Base-by-base conservation (phyloP, 2,329 filamentous ascomycete genomes). In the Lanzia echinophila region DNA sequence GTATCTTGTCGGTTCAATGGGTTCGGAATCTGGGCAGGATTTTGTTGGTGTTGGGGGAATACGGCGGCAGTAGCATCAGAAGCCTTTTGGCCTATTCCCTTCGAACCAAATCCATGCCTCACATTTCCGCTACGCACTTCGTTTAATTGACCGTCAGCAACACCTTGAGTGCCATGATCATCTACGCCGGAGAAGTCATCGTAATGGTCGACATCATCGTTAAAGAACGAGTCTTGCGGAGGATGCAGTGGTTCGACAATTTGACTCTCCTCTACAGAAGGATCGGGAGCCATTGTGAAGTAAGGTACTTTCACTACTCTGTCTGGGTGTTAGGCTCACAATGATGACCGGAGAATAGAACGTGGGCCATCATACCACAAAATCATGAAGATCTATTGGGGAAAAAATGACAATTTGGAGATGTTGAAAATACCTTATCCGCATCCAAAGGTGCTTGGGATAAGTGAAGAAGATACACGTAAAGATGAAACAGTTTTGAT, bases 211-310 rank as follows among this genome's bases (percentile, higher is more conserved):
- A 42, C 39, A 19, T 11, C 36, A 24, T 53, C 15, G 4, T 53
- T 34, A 19, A 48, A 32, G n/a, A 24, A 41, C 5, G 13, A 6
- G 38, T 53, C 43, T 6, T 34, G 19, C 15, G 48, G 39, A 24
- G 34, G 32, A 33, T 42, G 22, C 15, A 43, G n/a, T 8, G 39
- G 39, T 12, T 8, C 28, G 19, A 53, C n/a, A 34, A 57, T 31
- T 31, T 60, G 57, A 36, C 57, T 61, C 41, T 60, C 59, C 17
- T 51, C 49, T 39, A 55, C 54, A 3, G 33, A 47, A 13, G 15
- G 31, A 17, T 28, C 41, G 46, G 45, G 45, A 42, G 28, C 50
- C 50, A 53, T 53, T 11, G 13, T 7, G 17, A 48, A 17, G 38
- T 19, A n/a, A 19, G 38, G 6, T 41, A 19, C n/a, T 19, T 41